phyloP scores from a whole-genome alignment of 2,329 filamentous ascomycete species.

The Ophiostoma fasciatum region DNA sequence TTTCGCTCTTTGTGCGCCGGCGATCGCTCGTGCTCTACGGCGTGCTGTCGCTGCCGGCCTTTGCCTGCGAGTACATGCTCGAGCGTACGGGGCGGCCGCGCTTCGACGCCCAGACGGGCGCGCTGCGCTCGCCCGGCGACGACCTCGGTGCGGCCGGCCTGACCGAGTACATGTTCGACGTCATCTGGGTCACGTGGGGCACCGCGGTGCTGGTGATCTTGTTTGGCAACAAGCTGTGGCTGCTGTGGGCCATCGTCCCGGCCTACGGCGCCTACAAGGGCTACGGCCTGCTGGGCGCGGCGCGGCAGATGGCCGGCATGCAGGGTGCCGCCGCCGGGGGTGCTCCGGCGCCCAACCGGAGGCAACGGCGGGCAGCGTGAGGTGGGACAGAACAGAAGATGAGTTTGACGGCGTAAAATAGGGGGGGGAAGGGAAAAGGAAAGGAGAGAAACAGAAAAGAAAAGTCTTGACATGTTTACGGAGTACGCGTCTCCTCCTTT shows the following conservation, averaged over 20 bases:
- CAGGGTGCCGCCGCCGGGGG: slow-evolving; percentile 19
- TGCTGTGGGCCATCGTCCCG: slow-evolving; percentile 39
- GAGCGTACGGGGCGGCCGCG: slow-evolving; percentile 72
- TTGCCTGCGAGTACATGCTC: slow-evolving; percentile 72
- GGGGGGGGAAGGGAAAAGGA: not conserved
- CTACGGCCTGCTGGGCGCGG: slow-evolving; percentile 36
- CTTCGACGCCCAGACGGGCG: slow-evolving; percentile 45
- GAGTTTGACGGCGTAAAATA: too few species aligned
- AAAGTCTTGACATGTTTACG: too few species aligned
- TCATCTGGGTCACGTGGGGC: slow-evolving; percentile 87
- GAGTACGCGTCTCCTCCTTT: not conserved
- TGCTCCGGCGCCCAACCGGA: slow-evolving; percentile 33
- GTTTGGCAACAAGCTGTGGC: slow-evolving; percentile 63
- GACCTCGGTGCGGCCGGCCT: slow-evolving; percentile 76
- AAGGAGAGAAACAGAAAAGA: not conserved
- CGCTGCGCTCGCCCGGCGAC: slow-evolving; percentile 67
- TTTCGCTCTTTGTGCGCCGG: slow-evolving; percentile 50
- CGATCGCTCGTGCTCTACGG: slow-evolving; percentile 55
- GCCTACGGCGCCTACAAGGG: slow-evolving; percentile 41
- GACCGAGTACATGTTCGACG: slow-evolving; percentile 97
- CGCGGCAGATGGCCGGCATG: slow-evolving; percentile 38
- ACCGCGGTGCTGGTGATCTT: slow-evolving; percentile 57
- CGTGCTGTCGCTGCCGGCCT: slow-evolving; percentile 56
- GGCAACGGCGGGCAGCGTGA: slow-evolving; percentile 38
- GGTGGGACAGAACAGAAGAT: not conserved